Conservation (phyloP, 2,329 filamentous ascomycete genomes). For the Arthrobotrys musiformis region DNA sequence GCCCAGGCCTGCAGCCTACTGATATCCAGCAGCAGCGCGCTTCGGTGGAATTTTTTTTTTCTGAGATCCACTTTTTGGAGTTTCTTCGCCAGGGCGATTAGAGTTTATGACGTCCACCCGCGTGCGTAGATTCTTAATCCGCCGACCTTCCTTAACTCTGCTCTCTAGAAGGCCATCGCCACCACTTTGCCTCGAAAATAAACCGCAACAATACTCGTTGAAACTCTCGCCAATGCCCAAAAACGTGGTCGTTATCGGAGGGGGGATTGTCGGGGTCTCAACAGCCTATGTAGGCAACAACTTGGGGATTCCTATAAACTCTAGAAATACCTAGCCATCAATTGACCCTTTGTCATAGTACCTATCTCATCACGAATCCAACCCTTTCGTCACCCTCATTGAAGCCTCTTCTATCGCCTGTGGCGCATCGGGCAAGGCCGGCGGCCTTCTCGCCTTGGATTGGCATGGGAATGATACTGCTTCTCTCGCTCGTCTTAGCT, state of each 20-base stretch:
- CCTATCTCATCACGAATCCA: constrained; percentile 77
- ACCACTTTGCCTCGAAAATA: not conserved
- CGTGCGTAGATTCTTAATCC: not conserved
- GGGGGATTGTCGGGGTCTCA: constrained; percentile 51
- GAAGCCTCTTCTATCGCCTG: constrained; percentile 87
- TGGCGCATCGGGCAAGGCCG: constrained; percentile 94
- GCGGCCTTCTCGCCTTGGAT: constrained; percentile 77
- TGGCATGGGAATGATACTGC: constrained; percentile 54
- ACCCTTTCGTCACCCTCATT: constrained; percentile 83
- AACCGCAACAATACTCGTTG: not conserved
- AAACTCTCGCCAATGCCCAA: constrained; percentile 23
- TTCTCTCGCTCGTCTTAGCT: constrained; percentile 84
- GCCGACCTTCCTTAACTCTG: not conserved
- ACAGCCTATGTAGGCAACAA: constrained; percentile 41
- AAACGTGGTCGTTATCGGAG: constrained; percentile 44
- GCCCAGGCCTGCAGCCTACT: not conserved
- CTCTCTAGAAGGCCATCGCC: not conserved
- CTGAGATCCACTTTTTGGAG: constrained; percentile 6
- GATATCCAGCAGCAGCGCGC: not conserved
- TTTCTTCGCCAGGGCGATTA: constrained; percentile 1
- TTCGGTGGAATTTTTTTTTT: not conserved
- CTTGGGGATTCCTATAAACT: not conserved
- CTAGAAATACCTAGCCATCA: not conserved
- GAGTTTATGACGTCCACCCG: constrained; percentile 17
- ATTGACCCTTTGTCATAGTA: constrained; percentile 21